These are phyloP conservation scores for Xylariaceae sp. DNA, from an alignment of 2,329 filamentous ascomycete species.

Conservation along the genomic window DNA sequence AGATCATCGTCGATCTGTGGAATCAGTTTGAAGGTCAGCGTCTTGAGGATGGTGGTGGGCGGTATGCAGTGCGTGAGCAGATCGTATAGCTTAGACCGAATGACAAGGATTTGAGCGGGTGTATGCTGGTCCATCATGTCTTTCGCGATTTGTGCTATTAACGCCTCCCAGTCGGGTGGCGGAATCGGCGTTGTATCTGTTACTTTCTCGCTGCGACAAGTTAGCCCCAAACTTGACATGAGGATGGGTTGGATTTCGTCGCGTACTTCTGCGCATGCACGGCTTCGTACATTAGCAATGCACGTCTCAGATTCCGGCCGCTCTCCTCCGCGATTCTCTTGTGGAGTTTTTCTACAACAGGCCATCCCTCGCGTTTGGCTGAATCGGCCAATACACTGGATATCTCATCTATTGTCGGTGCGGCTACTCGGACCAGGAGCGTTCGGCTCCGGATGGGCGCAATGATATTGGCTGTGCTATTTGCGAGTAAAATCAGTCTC, in stretches of 20 bases:
- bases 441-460: slow-evolving; percentile 95
- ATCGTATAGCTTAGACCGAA: slow-evolving; percentile 94
- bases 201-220: slow-evolving; percentile 71
- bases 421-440: slow-evolving; percentile 85
- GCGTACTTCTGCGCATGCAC: slow-evolving; percentile 94
- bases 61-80: slow-evolving; percentile 96
- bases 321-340: slow-evolving; percentile 85
- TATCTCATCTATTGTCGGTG: slow-evolving; percentile 83
- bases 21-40: slow-evolving; percentile 89
- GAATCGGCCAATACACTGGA: slow-evolving; percentile 68
- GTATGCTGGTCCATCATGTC: slow-evolving; percentile 93
- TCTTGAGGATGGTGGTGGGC: slow-evolving; percentile 89
- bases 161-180: slow-evolving; percentile 93
- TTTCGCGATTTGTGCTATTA: slow-evolving; percentile 84
- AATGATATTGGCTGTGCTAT: slow-evolving; percentile 97
- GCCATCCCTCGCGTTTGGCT: slow-evolving; percentile 80
- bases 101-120: slow-evolving; percentile 82
- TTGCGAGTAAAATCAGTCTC: slow-evolving; percentile 85
- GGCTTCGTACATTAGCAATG: slow-evolving; percentile 94
- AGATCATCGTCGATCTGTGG: slow-evolving; percentile 82
- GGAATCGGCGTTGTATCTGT: slow-evolving; percentile 85
- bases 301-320: slow-evolving; percentile 83
- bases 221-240: slow-evolving; percentile 29
- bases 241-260: slow-evolving; percentile 5
- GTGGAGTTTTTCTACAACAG: slow-evolving; percentile 72